These are phyloP conservation scores for Chaetomium olivaceum DNA, from an alignment of 2,329 filamentous ascomycete species.

Conservation along the genomic window DNA sequence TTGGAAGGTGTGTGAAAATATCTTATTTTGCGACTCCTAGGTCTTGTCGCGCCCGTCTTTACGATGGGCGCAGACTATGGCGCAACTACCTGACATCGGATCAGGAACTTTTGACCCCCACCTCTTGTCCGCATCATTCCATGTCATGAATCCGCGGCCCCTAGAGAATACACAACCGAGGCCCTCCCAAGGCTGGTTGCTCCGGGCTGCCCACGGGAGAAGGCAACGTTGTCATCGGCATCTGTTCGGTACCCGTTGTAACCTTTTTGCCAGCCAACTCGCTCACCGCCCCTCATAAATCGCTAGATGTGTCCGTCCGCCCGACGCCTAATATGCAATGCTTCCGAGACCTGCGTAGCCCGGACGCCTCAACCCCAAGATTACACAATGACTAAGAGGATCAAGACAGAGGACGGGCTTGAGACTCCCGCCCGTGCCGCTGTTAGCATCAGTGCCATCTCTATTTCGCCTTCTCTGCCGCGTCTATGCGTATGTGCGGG, in stretches of 20 bases:
- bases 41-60: background rate
- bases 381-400: slow-evolving; percentile 28
- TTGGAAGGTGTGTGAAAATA: background rate
- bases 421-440: background rate
- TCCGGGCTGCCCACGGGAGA: background rate
- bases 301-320: slow-evolving; percentile 15
- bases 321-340: slow-evolving; percentile 33
- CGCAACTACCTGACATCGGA: background rate
- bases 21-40: background rate
- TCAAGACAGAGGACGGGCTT: slow-evolving; percentile 1
- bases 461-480: background rate
- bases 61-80: background rate
- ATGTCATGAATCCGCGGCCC: background rate
- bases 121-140: background rate
- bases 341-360: slow-evolving; percentile 23
- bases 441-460: slow-evolving; percentile 8
- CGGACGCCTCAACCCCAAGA: slow-evolving; percentile 21
- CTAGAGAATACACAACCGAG: background rate
- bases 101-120: slow-evolving; percentile 1
- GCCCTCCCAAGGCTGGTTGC: background rate
- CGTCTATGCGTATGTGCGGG: slow-evolving; percentile 78
- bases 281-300: background rate
- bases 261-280: slow-evolving; percentile 13
- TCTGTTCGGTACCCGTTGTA: background rate
- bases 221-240: background rate